These are phyloP conservation scores for Cornus kousa DNA, from an alignment of 148 eudicot species.

Conservation along the genomic window DNA sequence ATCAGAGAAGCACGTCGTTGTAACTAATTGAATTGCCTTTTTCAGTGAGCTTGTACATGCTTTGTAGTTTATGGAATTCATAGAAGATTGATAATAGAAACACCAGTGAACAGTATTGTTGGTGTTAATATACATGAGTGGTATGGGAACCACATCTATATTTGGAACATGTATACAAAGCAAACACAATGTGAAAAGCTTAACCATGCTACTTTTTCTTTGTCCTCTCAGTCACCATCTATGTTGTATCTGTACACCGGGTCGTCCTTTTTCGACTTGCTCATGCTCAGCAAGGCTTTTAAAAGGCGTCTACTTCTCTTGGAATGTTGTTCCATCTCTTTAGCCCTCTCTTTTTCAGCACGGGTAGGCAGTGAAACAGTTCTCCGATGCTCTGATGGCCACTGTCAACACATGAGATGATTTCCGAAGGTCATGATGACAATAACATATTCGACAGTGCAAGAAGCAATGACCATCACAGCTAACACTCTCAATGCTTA, in stretches of 20 bases:
- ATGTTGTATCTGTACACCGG: constrained; percentile 11
- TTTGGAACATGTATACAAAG: background rate
- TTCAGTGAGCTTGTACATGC: background rate
- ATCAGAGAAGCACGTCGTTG: background rate
- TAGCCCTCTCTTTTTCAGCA: constrained; percentile 21
- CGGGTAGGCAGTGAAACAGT: constrained; percentile 19
- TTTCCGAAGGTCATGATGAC: background rate
- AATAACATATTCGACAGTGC: background rate
- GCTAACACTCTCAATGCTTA: constrained; percentile 6
- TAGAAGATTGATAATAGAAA: background rate
- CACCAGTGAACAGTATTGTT: background rate
- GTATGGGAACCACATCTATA: background rate
- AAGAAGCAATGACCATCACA: background rate
- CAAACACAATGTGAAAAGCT: background rate
- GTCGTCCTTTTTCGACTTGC: constrained; percentile 28
- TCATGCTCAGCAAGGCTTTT: constrained; percentile 33
- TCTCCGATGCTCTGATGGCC: constrained; percentile 23
- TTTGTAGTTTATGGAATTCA: background rate
- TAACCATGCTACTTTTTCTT: background rate
- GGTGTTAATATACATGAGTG: background rate
- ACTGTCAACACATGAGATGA: constrained; percentile 18
- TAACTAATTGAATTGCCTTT: background rate
- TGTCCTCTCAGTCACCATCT: constrained; percentile 1
- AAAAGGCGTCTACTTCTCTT: constrained; percentile 36
- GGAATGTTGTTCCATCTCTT: constrained; percentile 33